Conservation (phyloP, 768 basidiomycete genomes). For the Pleurotus giganteus region DNA sequence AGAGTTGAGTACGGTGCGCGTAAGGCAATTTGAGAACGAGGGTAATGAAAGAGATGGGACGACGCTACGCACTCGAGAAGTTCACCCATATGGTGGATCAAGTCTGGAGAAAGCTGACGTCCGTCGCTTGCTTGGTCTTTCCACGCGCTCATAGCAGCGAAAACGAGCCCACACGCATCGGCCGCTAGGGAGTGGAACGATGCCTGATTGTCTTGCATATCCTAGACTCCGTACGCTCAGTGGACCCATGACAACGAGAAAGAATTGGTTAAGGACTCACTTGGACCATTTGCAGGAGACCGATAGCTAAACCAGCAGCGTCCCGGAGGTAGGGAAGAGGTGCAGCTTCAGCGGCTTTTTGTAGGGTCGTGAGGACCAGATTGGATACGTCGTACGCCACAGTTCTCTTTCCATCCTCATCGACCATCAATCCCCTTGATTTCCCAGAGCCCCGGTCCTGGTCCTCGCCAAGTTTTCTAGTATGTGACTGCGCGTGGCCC, state of each 20-base stretch:
- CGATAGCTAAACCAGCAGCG: constrained; percentile 18
- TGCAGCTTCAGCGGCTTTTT: constrained; percentile 16
- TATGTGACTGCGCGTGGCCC: too few species aligned
- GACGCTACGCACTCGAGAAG: constrained; percentile 15
- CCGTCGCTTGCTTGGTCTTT: constrained; percentile 16
- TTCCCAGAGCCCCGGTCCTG: too few species aligned
- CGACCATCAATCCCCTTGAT: too few species aligned
- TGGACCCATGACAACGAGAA: neutral
- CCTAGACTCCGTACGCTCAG: constrained; percentile 10
- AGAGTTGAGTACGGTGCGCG: too few species aligned
- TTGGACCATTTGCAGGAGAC: constrained; percentile 17
- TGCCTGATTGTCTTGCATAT: constrained; percentile 21
- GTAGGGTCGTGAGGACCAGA: constrained; percentile 19
- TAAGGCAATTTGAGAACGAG: too few species aligned
- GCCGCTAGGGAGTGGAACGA: constrained; percentile 20
- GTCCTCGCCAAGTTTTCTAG: too few species aligned
- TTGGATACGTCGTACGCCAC: constrained; percentile 16
- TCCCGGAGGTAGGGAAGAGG: constrained; percentile 22
- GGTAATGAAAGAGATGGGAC: too few species aligned
- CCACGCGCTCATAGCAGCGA: constrained; percentile 17
- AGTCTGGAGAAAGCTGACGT: constrained; percentile 8
- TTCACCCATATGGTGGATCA: constrained; percentile 16
- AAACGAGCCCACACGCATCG: constrained; percentile 23
- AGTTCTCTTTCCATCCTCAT: neutral
- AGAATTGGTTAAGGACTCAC: constrained; percentile 11